These are phyloP conservation scores for Entomortierella chlamydospora DNA, from an alignment of 192 early-diverging fungal genomes.

Conservation along the genomic window DNA sequence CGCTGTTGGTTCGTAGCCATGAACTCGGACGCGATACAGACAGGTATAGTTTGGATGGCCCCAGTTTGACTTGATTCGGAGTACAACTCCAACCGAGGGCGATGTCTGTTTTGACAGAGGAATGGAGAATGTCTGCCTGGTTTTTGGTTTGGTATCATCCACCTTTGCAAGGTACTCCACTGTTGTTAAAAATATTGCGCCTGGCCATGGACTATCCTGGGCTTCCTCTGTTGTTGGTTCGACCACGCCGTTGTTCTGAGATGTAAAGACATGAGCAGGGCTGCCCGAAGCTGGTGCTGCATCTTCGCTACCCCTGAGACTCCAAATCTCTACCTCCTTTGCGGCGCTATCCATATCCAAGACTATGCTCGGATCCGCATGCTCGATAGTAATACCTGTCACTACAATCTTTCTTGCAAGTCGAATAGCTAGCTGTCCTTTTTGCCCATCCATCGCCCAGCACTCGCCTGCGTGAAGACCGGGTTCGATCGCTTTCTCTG, in stretches of 20 bases:
- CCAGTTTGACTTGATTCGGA: constrained; percentile 77
- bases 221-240: neutral
- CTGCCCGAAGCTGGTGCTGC: neutral
- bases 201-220: constrained; percentile 35
- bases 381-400: constrained; percentile 74
- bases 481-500: constrained; percentile 57
- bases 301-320: constrained; percentile 26
- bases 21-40: constrained; percentile 80
- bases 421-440: constrained; percentile 71
- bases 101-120: constrained; percentile 56
- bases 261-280: neutral
- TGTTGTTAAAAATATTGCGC: constrained; percentile 25
- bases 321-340: constrained; percentile 76
- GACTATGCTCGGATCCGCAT: constrained; percentile 68
- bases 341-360: constrained; percentile 72
- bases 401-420: constrained; percentile 68
- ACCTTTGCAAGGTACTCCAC: constrained; percentile 62
- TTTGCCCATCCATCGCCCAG: constrained; percentile 76
- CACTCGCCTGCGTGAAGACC: constrained; percentile 74
- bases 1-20: constrained; percentile 56
- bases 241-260: neutral
- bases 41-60: constrained; percentile 78
- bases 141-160: constrained; percentile 44
- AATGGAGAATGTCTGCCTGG: constrained; percentile 29
- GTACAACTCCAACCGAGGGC: constrained; percentile 54